phyloP scores from a whole-genome alignment of 352 stramenopile species.

The Pythium scleroteichum region DNA sequence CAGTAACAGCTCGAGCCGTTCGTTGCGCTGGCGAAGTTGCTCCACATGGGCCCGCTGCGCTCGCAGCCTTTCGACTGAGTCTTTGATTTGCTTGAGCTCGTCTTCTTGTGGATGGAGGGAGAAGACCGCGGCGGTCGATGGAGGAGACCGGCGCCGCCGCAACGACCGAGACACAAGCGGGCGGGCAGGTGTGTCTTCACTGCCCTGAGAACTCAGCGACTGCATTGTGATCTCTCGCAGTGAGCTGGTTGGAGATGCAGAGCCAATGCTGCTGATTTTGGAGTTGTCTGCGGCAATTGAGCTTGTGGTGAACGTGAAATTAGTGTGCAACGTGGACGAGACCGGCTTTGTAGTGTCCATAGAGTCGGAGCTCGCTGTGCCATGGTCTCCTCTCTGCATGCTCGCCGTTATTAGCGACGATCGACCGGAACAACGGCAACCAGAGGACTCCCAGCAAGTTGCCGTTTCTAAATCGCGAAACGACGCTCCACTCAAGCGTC shows the following conservation, averaged over 20 bases:
- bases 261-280: conserved; percentile 24
- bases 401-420: background rate
- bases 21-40: conserved; percentile 43
- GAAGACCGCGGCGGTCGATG: conserved; percentile 7
- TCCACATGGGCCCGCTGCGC: conserved; percentile 58
- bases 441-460: too few species aligned
- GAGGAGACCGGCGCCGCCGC: background rate
- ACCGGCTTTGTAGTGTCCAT: background rate
- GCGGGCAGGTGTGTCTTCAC: background rate
- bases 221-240: conserved; percentile 21
- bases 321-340: background rate
- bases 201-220: conserved; percentile 21
- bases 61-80: conserved; percentile 51
- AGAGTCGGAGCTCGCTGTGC: background rate
- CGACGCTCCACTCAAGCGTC: conserved; percentile 11
- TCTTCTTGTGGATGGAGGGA: conserved; percentile 21
- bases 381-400: conserved; percentile 2
- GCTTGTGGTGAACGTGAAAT: background rate
- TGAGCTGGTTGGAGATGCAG: conserved; percentile 31
- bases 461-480: conserved; percentile 10
- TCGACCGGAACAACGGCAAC: too few species aligned
- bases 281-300: background rate
- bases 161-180: background rate
- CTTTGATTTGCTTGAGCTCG: conserved; percentile 46
- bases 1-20: conserved; percentile 39